Base-by-base conservation (phyloP, 306 rosid species). In the Dicorynia guianensis region DNA sequence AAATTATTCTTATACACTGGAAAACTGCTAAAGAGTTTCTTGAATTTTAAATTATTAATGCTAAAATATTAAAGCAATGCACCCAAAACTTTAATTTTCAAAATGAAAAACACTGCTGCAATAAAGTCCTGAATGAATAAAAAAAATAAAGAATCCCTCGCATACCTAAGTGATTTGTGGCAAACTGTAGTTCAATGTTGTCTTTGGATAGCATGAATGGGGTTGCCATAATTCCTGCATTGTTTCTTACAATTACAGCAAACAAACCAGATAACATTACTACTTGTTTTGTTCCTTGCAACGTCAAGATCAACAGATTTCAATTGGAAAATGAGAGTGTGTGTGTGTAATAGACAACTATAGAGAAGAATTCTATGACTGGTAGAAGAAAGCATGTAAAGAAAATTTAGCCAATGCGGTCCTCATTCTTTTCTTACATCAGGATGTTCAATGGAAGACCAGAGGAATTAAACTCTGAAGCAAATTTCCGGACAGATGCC, bases 181-280 rank as follows among this genome's bases (percentile, higher is more conserved):
- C 97, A 77, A 94, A 94, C 67, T 88, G 97, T 55, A 90, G 83
- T 79, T 94, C 98, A 67, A 91, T 87, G 53, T 88, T 86, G 84
- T 94, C 96, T 71, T 84, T 83, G 19, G 96, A 91, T 71, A 88
- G 87, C 36, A 64, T 64, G 84, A 85, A 94, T 19, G 93, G 90
- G 42, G 83, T 36, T 54, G 95, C 96, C 87, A 83, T 77, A 63
- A 91, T 63, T 74, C 96, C 98, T 80, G 98, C 97, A 83, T 94
- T 94, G 84, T 94, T 94, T 84, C 98, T 94, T 81, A 72, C n/a
- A 73, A 72, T 61, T 11, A 55, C 38, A 81, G 42, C 76, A 69
- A 83, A 77, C 63, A 84, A 55, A 69, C 33, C 49, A 68, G 14
- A 35, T 39, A 69, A 65, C 47, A 47, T 89, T n/a, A 77, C 4